phyloP scores from a whole-genome alignment of 1,284 basidiomycete species.

The Ceratobasidium sp. region DNA sequence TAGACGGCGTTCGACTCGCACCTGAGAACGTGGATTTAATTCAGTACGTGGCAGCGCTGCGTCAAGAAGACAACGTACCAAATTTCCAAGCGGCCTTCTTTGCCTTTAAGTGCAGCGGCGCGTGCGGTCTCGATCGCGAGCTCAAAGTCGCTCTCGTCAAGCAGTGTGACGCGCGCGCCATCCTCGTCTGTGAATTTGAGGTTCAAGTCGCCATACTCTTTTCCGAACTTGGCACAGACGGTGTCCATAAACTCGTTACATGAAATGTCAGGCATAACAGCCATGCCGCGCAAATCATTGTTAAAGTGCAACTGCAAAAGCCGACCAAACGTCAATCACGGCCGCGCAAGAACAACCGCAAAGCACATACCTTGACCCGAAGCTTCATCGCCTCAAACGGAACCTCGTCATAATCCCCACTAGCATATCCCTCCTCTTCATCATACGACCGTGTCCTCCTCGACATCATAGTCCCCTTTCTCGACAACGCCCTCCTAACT shows the following conservation, averaged over 20 bases:
- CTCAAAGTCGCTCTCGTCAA: constrained; percentile 86
- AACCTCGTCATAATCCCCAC: constrained; percentile 65
- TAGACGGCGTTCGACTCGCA: constrained; percentile 1
- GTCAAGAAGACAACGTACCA: constrained; percentile 63
- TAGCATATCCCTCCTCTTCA: constrained; percentile 77
- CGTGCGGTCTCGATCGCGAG: constrained; percentile 87
- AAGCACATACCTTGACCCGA: constrained; percentile 74
- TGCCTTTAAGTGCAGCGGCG: constrained; percentile 69
- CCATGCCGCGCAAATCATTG: constrained; percentile 85
- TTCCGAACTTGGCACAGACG: constrained; percentile 77
- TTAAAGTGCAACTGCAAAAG: constrained; percentile 74
- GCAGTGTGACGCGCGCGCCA: constrained; percentile 78
- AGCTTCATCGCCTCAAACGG: constrained; percentile 76
- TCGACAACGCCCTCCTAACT: constrained; percentile 8
- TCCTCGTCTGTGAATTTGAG: constrained; percentile 90
- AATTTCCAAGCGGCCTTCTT: constrained; percentile 85
- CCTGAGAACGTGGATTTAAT: neutral
- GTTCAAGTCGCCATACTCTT: constrained; percentile 61
- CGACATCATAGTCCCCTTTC: constrained; percentile 19
- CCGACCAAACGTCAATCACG: constrained; percentile 3
- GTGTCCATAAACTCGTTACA: constrained; percentile 78
- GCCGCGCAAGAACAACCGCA: constrained; percentile 12
- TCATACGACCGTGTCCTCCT: constrained; percentile 60
- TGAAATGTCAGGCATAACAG: constrained; percentile 68
- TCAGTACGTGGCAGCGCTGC: neutral